phyloP scores from a whole-genome alignment of 441 rosid species.

The Cnidoscolus chayamansa region DNA sequence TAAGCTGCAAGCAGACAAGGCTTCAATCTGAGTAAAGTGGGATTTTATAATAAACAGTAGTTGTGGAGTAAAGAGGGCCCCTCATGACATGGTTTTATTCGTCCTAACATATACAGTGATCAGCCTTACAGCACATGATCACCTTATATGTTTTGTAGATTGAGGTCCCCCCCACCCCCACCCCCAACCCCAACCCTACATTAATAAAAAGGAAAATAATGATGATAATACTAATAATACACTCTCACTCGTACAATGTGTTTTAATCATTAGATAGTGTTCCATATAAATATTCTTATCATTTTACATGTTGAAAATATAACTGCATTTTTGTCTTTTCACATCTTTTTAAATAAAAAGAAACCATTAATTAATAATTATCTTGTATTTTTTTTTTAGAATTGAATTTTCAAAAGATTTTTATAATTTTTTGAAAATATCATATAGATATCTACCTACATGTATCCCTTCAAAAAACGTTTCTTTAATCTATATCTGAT shows the following conservation, averaged over 20 bases:
- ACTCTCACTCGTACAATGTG: neutral
- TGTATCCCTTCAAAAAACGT: no score
- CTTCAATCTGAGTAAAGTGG: slow-evolving; percentile 16
- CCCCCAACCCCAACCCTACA: no score
- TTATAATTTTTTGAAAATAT: no score
- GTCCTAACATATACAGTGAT: neutral
- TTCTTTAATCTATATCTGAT: no score
- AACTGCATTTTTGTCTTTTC: no score
- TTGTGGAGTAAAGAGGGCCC: slow-evolving; percentile 1
- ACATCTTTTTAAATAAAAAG: no score
- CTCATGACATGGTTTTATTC: neutral
- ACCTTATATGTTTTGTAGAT: neutral
- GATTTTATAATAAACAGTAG: slow-evolving; percentile 16
- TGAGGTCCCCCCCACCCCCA: neutral
- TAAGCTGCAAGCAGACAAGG: neutral
- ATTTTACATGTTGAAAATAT: no score
- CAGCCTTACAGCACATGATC: slow-evolving; percentile 14
- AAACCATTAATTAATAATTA: no score
- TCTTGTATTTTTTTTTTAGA: no score
- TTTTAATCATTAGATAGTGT: neutral
- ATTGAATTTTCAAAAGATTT: no score
- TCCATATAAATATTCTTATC: neutral
- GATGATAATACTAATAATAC: neutral
- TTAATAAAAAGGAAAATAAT: neutral
- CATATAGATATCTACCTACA: no score